Percentiles rank a stretch among this genome's conserved stretches.
Evolutionary conservation across 2,329 filamentous ascomycete genomes (phyloP).

Genomic region (Diaporthe sp.): DNA sequence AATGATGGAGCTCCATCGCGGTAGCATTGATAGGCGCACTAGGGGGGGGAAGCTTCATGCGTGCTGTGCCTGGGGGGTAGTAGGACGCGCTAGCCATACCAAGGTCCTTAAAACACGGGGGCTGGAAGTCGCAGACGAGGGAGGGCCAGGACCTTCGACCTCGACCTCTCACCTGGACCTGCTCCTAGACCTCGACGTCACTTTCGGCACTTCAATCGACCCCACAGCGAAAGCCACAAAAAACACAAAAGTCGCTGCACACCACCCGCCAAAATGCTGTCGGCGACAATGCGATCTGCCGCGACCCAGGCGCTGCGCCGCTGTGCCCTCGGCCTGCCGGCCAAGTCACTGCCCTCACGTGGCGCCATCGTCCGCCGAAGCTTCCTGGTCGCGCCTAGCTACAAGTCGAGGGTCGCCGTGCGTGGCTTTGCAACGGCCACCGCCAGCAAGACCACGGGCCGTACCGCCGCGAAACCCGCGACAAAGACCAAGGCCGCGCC

Average conservation of each 20-base stretch:
- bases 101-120: slow-evolving; percentile 32
- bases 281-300: slow-evolving; percentile 31
- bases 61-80: slow-evolving; percentile 8
- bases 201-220: slow-evolving; percentile 21
- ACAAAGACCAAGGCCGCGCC: slow-evolving; percentile 43
- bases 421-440: slow-evolving; percentile 43
- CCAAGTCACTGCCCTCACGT: slow-evolving; percentile 37
- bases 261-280: slow-evolving; percentile 31
- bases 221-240: slow-evolving; percentile 10
- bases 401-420: slow-evolving; percentile 34
- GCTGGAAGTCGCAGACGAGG: slow-evolving; percentile 21
- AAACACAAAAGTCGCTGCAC: neutral
- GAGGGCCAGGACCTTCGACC: slow-evolving; percentile 11
- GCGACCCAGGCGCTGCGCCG: slow-evolving; percentile 36
- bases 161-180: slow-evolving; percentile 20
- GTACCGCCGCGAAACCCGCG: slow-evolving; percentile 44
- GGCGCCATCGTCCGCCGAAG: slow-evolving; percentile 31
- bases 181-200: slow-evolving; percentile 24
- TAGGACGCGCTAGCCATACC: slow-evolving; percentile 24
- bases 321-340: slow-evolving; percentile 24
- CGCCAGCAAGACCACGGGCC: slow-evolving; percentile 34
- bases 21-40: slow-evolving; percentile 3
- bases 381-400: slow-evolving; percentile 39
- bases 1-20: slow-evolving; percentile 16
- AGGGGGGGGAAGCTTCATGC: slow-evolving; percentile 10